Evolutionary conservation across 2,329 filamentous ascomycete species (phyloP).

Genomic region (Periconia digitata): DNA sequence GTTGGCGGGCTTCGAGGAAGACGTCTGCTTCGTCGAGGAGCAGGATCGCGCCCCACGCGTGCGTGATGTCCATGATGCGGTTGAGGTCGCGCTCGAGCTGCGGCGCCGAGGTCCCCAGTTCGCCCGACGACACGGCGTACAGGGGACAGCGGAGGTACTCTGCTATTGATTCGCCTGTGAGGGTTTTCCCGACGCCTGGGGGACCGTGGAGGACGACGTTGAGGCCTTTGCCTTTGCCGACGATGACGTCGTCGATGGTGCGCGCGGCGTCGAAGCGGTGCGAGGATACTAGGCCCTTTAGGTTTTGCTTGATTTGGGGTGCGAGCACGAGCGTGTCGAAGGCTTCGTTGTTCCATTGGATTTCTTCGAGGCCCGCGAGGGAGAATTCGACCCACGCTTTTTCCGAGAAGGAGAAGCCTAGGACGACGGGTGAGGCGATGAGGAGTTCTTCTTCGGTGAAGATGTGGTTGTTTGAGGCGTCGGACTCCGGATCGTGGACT

Average conservation of each 20-base stretch:
- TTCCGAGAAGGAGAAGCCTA: constrained; percentile 85
- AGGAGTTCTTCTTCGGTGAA: constrained; percentile 84
- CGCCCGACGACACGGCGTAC: constrained; percentile 80
- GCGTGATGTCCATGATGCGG: constrained; percentile 82
- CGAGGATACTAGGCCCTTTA: constrained; percentile 79
- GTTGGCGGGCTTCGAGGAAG: constrained; percentile 73
- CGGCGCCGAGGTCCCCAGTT: constrained; percentile 73
- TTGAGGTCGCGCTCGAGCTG: constrained; percentile 76
- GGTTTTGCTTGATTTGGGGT: constrained; percentile 61
- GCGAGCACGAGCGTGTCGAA: constrained; percentile 80
- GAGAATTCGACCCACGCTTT: constrained; percentile 90
- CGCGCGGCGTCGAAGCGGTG: constrained; percentile 81
- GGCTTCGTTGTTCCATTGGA: constrained; percentile 80
- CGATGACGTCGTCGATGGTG: constrained; percentile 73
- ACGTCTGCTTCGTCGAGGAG: constrained; percentile 73
- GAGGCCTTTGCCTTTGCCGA: constrained; percentile 82
- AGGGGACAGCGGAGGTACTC: constrained; percentile 79
- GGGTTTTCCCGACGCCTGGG: constrained; percentile 84
- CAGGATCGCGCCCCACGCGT: constrained; percentile 82
- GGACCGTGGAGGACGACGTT: constrained; percentile 76
- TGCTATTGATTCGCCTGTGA: constrained; percentile 84
- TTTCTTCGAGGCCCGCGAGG: constrained; percentile 76
- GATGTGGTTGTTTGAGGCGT: constrained; percentile 45
- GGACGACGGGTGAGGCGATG: constrained; percentile 78
- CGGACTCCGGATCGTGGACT: constrained; percentile 28